Conservation (phyloP, 305 asterid genomes). For the Nicotiana rustica region DNA sequence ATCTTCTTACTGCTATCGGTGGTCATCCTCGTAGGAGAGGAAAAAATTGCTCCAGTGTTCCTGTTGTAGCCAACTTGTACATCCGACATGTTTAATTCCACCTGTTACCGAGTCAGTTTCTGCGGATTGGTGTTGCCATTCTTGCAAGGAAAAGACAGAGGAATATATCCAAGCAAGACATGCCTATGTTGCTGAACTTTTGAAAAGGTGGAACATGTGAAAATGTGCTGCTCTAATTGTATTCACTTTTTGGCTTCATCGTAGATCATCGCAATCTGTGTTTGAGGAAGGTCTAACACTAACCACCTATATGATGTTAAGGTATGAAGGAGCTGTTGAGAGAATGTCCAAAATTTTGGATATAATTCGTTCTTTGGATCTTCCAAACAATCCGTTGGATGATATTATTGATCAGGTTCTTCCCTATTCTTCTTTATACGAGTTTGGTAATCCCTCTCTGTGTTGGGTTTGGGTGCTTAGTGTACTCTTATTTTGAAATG, state of each 20-base stretch:
- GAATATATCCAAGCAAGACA: slow-evolving; percentile 83
- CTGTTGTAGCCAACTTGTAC: slow-evolving; percentile 81
- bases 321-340: slow-evolving; percentile 86
- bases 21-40: slow-evolving; percentile 70
- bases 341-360: slow-evolving; percentile 77
- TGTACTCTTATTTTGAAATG: slow-evolving; percentile 4
- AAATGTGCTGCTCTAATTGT: slow-evolving; percentile 29
- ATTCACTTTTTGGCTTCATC: slow-evolving; percentile 9
- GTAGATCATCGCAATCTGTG: slow-evolving; percentile 1
- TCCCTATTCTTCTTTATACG: slow-evolving; percentile 6
- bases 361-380: slow-evolving; percentile 86
- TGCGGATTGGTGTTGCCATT: slow-evolving; percentile 86
- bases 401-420: slow-evolving; percentile 95
- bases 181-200: slow-evolving; percentile 72
- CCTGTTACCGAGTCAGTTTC: slow-evolving; percentile 70
- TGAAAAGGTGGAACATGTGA: slow-evolving; percentile 61
- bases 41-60: slow-evolving; percentile 94
- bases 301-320: slow-evolving; percentile 42
- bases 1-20: slow-evolving; percentile 25
- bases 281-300: slow-evolving; percentile 19
- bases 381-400: slow-evolving; percentile 98
- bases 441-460: slow-evolving; percentile 25
- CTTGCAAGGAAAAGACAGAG: slow-evolving; percentile 91
- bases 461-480: slow-evolving; percentile 1
- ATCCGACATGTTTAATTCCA: slow-evolving; percentile 84